Evolutionary conservation across 208 protist genomes (phyloP), one percentile per base, ranked within the genome.

Genomic region (Angomonas deanei): DNA sequence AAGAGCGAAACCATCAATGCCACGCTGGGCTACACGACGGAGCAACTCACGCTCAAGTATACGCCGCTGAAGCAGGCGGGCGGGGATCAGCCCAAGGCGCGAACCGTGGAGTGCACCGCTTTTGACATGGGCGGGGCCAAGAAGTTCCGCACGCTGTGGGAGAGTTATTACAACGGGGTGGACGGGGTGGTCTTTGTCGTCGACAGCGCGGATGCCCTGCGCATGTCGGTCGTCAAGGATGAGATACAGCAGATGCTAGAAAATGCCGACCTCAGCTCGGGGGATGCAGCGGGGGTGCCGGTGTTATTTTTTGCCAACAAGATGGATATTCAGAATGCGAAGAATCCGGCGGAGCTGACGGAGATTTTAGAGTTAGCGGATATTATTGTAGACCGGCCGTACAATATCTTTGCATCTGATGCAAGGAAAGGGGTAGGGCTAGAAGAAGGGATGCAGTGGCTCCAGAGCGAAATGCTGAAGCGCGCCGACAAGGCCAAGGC

Each of bases 91-190:
- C 98, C 97, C 50, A 97, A 96, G 27, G 74, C 73, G 5, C 36
- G 36, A 42, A 92, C 93, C 21, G 72, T 67, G 17, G 91, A 82
- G 42, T 99, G 99, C 68, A 99, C 93, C n/a, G 96, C 98, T 17
- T 99, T 98, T 82, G 97, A 99, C 82, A 98, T 99, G 73, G 88
- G 89, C 42, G 98, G 98, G n/a, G 95, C 98, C 50, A 97, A 99
- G 80, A 98, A 97, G 72, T 98, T 99, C 56, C 78, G 97, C 10
- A 76, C 82, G 2, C 74, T 99, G 48, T 99, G 97, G 97, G 84
- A 97, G 55, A 96, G 96, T 64, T 99, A 99, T 77, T 99, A 97
- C 80, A 81, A 92, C 39, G 97, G 97, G 74, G 96, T 94, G 15
- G 53, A 97, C 19, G 95, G 88, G 0, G 63, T 98, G 1, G 92